Evolutionary conservation across 1,139 yeast species (phyloP), one percentile per base, ranked within the genome.

Genomic region (Taphrina sp.): DNA sequence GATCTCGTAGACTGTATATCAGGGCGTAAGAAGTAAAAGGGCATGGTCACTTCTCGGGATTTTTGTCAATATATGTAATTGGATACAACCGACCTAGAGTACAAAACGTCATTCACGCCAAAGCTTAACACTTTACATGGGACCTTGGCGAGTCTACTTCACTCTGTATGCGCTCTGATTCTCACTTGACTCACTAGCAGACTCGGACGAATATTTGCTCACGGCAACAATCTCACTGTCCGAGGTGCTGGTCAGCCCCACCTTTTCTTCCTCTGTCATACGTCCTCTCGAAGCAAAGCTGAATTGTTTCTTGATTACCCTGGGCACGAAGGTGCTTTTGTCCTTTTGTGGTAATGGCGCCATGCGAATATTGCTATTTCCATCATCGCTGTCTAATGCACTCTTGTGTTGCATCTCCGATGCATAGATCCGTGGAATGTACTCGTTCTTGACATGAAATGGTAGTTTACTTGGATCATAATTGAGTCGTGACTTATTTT

Each of bases 251-350:
- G 45, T 41, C 37, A 43, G 17, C 5, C 47, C 47, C 2, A 43
- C 23, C 14, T 28, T n/a, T 33, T 43, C 47, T 20, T 43, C 47
- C 38, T 43, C 47, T n/a, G 47, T 23, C 12, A 14, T 29, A 3
- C 19, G 14, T 5, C 34, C 38, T 3, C 47, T 36, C 4, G 31
- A 26, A 5, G 47, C 47, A 19, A 43, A 43, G 20, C 37, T 31
- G 38, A 43, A 43, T 43, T 43, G 47, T 28, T 43, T 43, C 29
- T 31, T 43, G 34, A 43, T 43, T n/a, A n/a, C n/a, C n/a, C n/a
- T n/a, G n/a, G n/a, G n/a, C n/a, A n/a, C n/a, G n/a, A n/a, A n/a
- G n/a, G n/a, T n/a, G n/a, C n/a, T n/a, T n/a, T n/a, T n/a, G n/a
- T n/a, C n/a, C n/a, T n/a, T n/a, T n/a, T n/a, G n/a, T n/a, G n/a